Base-by-base conservation (phyloP, 768 basidiomycete genomes). In the Boletus eberwhitei region DNA sequence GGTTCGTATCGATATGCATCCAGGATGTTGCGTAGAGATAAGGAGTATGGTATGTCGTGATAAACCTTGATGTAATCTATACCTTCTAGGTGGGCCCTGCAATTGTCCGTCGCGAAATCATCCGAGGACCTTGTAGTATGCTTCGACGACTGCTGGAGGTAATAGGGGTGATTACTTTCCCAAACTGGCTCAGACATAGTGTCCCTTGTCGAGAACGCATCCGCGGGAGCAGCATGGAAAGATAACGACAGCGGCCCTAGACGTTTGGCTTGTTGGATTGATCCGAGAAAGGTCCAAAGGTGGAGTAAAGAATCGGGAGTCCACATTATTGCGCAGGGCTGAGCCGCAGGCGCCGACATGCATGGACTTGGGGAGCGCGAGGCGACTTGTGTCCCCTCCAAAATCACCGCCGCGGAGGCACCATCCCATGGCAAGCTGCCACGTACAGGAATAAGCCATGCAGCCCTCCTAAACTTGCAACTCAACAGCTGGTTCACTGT, bases 401-500 rank as follows among this genome's bases (percentile, higher is more conserved):
- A 64, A n/a, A 83, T 50, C 14, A 70, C 65, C 9, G 77, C 83
- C 40, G 66, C 58, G 11, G 81, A 77, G 45, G 74, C 74, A 31
- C 65, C 68, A 12, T 69, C 66, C 79, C 80, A 85, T 36, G 81
- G 81, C 39, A 79, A 59, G 26, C 55, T 63, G 16, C 84, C 84
- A 13, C 83, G 77, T 6, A 85, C 64, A 38, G 84, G 84, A 36
- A 86, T 74, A 16, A 85, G 61, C 84, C 84, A 86, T 8, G 79
- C 77, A 45, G 69, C 71, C 46, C 82, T 78, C 46, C 73, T 60
- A 59, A 74, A 76, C 26, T 63, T 64, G 26, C 58, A 51, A 19
- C 68, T 59, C 8, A 59, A 70, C 64, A 60, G 71, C 38, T 58
- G 57, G 36, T 52, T 45, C 9, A 69, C 53, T 63, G 58, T 73